A percentile compares a stretch with the other conserved stretches of the same genome.
Evolutionary conservation across 2,329 filamentous ascomycete genomes (phyloP).

Genomic region (Akanthomyces muscarius): DNA sequence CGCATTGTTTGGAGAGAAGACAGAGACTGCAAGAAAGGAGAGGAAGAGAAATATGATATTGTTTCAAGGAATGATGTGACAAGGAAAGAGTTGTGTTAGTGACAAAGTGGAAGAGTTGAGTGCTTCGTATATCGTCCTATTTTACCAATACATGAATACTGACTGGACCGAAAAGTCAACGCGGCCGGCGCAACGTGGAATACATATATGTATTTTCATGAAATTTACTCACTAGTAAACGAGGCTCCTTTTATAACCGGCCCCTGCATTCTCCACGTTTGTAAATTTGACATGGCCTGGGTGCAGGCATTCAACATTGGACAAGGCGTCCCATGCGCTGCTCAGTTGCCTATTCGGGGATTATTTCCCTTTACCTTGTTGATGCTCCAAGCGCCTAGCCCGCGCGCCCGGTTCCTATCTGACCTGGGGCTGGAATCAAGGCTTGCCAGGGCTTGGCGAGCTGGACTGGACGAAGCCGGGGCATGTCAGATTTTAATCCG

Average conservation of each 20-base stretch:
- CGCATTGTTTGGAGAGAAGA: not conserved
- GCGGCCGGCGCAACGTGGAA: not conserved
- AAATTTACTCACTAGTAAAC: not conserved
- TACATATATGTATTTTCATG: not conserved
- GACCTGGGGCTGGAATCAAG: not conserved
- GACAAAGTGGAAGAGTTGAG: not conserved
- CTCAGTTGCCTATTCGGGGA: conserved; percentile 3
- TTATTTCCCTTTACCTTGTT: not conserved
- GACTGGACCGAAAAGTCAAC: not conserved
- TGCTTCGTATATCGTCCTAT: not conserved
- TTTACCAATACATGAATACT: not conserved
- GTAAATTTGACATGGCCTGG: not conserved
- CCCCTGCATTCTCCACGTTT: not conserved
- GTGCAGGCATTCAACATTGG: no score
- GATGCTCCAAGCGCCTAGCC: no score
- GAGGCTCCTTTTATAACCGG: not conserved
- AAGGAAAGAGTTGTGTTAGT: not conserved
- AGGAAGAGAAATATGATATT: not conserved
- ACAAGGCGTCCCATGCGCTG: not conserved
- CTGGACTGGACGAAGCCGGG: not conserved
- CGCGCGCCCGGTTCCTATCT: not conserved
- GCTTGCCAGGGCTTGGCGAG: not conserved
- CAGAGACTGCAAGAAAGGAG: not conserved
- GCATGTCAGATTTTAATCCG: conserved; percentile 9
- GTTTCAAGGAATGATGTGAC: not conserved